Conservation (phyloP, 2,329 filamentous ascomycete species). For the Sporothrix brasiliensis region DNA sequence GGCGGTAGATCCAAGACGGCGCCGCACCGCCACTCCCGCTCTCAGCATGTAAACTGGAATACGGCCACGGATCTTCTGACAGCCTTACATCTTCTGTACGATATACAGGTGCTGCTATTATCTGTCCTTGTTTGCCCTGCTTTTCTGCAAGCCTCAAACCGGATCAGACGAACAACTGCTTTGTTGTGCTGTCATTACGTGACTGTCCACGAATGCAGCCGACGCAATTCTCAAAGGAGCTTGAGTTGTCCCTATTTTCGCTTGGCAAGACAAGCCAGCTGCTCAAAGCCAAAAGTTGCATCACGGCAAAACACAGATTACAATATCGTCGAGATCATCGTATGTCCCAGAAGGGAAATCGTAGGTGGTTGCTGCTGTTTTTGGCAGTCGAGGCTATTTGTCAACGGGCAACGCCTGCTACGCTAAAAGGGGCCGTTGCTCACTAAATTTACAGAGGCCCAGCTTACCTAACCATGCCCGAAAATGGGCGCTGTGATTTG, state of each 20-base stretch:
- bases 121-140: not conserved
- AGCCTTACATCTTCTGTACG: too few relatives aligned
- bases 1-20: too few relatives aligned
- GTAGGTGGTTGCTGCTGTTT: not conserved
- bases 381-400: not conserved
- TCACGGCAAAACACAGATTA: not conserved
- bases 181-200: not conserved
- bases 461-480: too few relatives aligned
- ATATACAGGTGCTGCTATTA: not conserved
- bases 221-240: too few relatives aligned
- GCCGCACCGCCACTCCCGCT: not conserved
- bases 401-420: not conserved
- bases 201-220: not conserved
- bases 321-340: not conserved
- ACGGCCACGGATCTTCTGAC: not conserved
- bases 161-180: too few relatives aligned
- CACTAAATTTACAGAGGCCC: conserved; percentile 13
- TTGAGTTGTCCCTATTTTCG: too few relatives aligned
- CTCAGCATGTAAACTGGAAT: not conserved
- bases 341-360: not conserved
- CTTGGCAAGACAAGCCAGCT: not conserved
- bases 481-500: conserved; percentile 4
- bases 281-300: not conserved
- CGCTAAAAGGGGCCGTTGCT: not conserved
- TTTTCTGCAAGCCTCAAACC: too few relatives aligned